Evolutionary conservation across 2,329 filamentous ascomycete genomes (phyloP), one percentile per base, ranked within the genome.

Genomic region (Grosmannia clavigera): DNA sequence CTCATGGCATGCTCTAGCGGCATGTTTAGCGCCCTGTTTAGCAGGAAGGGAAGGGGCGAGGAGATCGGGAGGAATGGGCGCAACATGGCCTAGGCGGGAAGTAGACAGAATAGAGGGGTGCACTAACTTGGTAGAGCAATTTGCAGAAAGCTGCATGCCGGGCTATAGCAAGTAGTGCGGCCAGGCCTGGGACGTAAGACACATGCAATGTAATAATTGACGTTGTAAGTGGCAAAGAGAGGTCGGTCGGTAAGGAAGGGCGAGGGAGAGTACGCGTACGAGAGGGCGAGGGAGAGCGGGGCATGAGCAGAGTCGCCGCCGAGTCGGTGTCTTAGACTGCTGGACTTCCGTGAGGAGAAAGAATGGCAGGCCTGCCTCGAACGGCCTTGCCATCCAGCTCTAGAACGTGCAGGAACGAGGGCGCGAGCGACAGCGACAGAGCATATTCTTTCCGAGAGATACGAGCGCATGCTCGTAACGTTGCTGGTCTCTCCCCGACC

Each of bases 1-100:
- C 50, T 40, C 48, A 5, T 25, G n/a, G 54, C 52, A 48, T 61
- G 52, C 33, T 60, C 57, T 61, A 61, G 60, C 58, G 60, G 60
- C 54, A 51, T 57, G 57, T 25, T n/a, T 57, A 57, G 55, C 55
- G 55, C 22, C 40, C 3, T 25, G 27, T 55, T 48, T 58, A 57
- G 56, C 57, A 59, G 61, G 56, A 58, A 6, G 46, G 14, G 27
- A 43, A 16, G 40, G 53, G 52, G 56, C 56, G 60, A 58, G 25
- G 22, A 16, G 29, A 43, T 27, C 27, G 38, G 27, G 27, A 60
- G 58, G 51, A 48, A 54, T 46, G 35, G 35, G 35, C 27, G 19
- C 14, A 43, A 5, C n/a, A 33, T n/a, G 52, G 29, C 9, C 52
- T n/a, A 22, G 27, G 35, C 40, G 57, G 35, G 57, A 40, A 33